A percentile compares a stretch with the other conserved stretches of the same genome.
Evolutionary conservation across 352 stramenopile genomes (phyloP).

Genomic region (Phytophthora ohioensis): DNA sequence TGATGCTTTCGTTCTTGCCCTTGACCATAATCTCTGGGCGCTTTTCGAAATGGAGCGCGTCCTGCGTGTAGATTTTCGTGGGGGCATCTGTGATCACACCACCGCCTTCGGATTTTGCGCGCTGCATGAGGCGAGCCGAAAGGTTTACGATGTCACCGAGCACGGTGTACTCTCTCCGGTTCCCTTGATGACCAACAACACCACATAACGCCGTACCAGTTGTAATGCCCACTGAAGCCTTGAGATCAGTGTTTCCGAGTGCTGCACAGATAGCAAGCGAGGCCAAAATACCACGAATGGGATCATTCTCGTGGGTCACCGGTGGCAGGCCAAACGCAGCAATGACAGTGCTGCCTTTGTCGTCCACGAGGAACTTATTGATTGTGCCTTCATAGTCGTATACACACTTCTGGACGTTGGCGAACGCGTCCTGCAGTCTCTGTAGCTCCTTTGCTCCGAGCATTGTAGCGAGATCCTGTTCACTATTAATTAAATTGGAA

Average conservation of each 20-base stretch:
- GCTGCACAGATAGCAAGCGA: slow-evolving; percentile 88
- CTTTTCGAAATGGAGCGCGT: slow-evolving; percentile 91
- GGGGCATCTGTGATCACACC: slow-evolving; percentile 90
- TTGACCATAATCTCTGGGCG: slow-evolving; percentile 92
- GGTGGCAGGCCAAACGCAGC: slow-evolving; percentile 93
- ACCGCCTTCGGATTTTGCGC: slow-evolving; percentile 83
- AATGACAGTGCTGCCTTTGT: slow-evolving; percentile 95
- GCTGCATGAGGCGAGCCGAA: slow-evolving; percentile 93
- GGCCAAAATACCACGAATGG: slow-evolving; percentile 89
- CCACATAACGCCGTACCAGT: slow-evolving; percentile 93
- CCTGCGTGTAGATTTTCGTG: slow-evolving; percentile 85
- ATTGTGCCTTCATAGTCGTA: slow-evolving; percentile 96
- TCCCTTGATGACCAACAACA: slow-evolving; percentile 91
- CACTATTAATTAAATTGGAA: slow-evolving; percentile 34
- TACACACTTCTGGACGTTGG: slow-evolving; percentile 89
- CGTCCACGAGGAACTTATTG: slow-evolving; percentile 97
- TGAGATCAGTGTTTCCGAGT: slow-evolving; percentile 68
- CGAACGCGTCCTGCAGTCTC: slow-evolving; percentile 82
- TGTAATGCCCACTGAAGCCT: slow-evolving; percentile 93
- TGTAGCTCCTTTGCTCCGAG: slow-evolving; percentile 74
- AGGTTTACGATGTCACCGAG: slow-evolving; percentile 96
- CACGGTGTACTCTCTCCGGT: slow-evolving; percentile 94
- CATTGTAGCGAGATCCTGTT: slow-evolving; percentile 83
- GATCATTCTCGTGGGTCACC: slow-evolving; percentile 93
- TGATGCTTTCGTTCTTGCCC: slow-evolving; percentile 92